Conservation (phyloP, 1,139 yeast species). For the Yamadazyma sp. region DNA sequence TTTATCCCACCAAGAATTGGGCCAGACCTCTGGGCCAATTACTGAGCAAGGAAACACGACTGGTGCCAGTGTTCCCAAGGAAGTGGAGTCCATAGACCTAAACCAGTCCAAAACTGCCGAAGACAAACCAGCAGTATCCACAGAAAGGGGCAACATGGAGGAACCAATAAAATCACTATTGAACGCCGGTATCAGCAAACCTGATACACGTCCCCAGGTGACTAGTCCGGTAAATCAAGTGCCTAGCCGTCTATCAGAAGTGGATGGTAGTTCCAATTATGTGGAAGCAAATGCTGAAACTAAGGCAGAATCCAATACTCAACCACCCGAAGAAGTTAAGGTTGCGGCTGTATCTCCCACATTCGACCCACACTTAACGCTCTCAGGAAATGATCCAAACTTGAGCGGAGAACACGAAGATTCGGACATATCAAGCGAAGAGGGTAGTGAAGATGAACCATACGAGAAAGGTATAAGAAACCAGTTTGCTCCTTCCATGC, state of each 20-base stretch:
- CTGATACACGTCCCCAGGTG: no score
- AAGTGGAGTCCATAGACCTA: background rate
- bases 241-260: no score
- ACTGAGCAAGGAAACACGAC: no score
- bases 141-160: background rate
- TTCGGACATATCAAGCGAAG: conserved; percentile 2
- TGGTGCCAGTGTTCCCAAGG: no score
- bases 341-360: background rate
- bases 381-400: background rate
- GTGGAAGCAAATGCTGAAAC: no score
- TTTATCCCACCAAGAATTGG: no score
- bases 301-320: no score
- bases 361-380: background rate
- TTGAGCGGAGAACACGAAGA: background rate
- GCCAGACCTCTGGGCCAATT: no score
- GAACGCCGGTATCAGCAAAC: background rate
- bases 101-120: background rate
- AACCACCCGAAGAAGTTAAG: no score
- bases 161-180: background rate
- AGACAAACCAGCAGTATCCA: background rate
- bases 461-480: conserved; percentile 9
- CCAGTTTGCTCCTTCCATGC: conserved; percentile 8
- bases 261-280: no score
- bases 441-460: conserved; percentile 9
- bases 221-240: no score